Evolutionary conservation across 139 green algal species (phyloP).

Genomic region (Chlorokybus atmophyticus): DNA sequence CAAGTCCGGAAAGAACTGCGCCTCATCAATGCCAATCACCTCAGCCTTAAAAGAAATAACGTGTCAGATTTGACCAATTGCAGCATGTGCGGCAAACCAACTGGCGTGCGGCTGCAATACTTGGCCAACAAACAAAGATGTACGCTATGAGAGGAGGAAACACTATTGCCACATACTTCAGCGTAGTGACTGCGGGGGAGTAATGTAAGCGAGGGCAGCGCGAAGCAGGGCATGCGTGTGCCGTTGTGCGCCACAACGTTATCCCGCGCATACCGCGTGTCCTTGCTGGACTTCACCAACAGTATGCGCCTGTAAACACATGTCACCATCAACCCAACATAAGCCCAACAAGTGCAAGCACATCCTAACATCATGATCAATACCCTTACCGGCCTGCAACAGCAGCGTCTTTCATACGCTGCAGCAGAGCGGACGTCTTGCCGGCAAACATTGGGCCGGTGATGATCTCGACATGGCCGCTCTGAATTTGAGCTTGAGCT

Average conservation of each 20-base stretch:
- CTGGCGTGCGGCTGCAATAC: background rate
- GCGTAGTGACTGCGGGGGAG: background rate
- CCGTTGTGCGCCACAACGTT: conserved; percentile 20
- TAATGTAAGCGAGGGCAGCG: background rate
- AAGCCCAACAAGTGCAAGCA: too few species aligned
- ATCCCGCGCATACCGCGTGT: conserved; percentile 12
- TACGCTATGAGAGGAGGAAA: background rate
- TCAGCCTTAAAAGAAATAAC: conserved; percentile 11
- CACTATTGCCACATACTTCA: background rate
- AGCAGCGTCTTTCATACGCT: too few species aligned
- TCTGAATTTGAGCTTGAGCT: too few species aligned
- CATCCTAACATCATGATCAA: too few species aligned
- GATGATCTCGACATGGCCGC: too few species aligned
- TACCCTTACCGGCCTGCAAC: too few species aligned
- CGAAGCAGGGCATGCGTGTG: conserved; percentile 2
- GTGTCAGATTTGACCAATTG: background rate
- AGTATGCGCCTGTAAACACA: conserved; percentile 6
- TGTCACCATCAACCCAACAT: too few species aligned
- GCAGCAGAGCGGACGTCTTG: too few species aligned
- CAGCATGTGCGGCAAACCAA: background rate
- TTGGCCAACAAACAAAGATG: background rate
- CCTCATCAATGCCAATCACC: conserved; percentile 71
- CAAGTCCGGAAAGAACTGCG: conserved; percentile 69
- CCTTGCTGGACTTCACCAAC: conserved; percentile 18
- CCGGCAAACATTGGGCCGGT: too few species aligned